Percentiles rank a stretch among this genome's conserved stretches.
Conservation (phyloP, 2,329 filamentous ascomycete species). For the Metarhizium brunneum region DNA sequence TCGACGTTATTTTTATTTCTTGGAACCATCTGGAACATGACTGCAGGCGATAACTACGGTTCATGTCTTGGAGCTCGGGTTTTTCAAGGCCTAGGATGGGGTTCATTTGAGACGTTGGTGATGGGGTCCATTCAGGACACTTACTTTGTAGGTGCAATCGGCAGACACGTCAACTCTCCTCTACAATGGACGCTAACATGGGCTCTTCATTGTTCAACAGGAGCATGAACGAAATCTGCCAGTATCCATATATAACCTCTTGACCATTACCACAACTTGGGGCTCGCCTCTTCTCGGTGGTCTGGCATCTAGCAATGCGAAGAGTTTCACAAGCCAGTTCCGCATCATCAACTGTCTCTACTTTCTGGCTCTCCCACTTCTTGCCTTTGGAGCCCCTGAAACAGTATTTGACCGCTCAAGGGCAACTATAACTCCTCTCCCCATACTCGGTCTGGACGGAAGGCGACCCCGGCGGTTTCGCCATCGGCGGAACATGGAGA, state of each 20-base stretch:
- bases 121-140: slow-evolving; percentile 45
- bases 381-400: slow-evolving; percentile 41
- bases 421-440: slow-evolving; percentile 9
- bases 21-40: slow-evolving; percentile 42
- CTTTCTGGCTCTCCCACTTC: slow-evolving; percentile 33
- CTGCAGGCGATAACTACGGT: slow-evolving; percentile 28
- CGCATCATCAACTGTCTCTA: slow-evolving; percentile 41
- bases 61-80: slow-evolving; percentile 42
- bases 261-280: slow-evolving; percentile 39
- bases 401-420: slow-evolving; percentile 38
- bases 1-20: slow-evolving; percentile 36
- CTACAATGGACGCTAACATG: neutral
- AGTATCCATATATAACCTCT: slow-evolving; percentile 34
- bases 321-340: slow-evolving; percentile 39
- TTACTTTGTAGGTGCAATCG: slow-evolving; percentile 38
- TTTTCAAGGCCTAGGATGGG: slow-evolving; percentile 50
- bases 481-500: slow-evolving; percentile 21
- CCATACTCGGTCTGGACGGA: slow-evolving; percentile 9
- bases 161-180: too few species aligned
- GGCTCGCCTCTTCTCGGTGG: slow-evolving; percentile 45
- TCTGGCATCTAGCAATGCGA: slow-evolving; percentile 29
- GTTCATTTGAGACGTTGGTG: slow-evolving; percentile 45
- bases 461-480: slow-evolving; percentile 16
- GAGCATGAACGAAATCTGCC: slow-evolving; percentile 42
- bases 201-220: slow-evolving; percentile 11